Base-by-base conservation (phyloP, 805 yeast genomes). In the Ogataea neopini region DNA sequence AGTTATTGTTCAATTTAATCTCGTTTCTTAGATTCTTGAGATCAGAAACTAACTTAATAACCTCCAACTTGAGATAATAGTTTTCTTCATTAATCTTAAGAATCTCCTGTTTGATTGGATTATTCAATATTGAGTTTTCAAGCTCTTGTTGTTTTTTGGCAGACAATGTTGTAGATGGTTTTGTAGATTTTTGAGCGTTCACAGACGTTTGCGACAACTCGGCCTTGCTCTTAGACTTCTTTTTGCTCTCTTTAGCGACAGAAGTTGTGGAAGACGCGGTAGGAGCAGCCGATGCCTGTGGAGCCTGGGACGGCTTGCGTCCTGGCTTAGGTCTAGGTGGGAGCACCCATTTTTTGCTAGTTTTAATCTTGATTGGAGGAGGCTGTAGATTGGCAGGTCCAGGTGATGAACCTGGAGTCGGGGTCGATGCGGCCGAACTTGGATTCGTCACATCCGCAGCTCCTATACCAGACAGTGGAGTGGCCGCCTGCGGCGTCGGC, bases 321-420 rank as follows among this genome's bases (percentile, higher is more conserved):
- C 86, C 87, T 0, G 87, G 86, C 54, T 86, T 84, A 20, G 95
- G 94, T 54, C 94, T 73, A 9, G 95, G 95, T 2, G 95, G 96
- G 25, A 86, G 69, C 6, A 85, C 90, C 91, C 94, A 88, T 60
- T 81, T 83, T 60, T 84, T 84, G 43, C 90, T 84, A 1, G 92
- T 83, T 56, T 75, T 80, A 45, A 75, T 73, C 40, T 60, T 62
- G 34, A 63, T 60, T 2, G 60, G 54, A 2, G 55, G 48, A 32
- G 45, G 47, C n/a, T 38, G 36, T 3, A 32, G 19, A 25, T 29
- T 20, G 17, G 44, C 28, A 34, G 40, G 22, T 15, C 37, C 48
- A 7, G 52, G 49, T 19, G 55, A 50, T 11, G 49, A 37, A 19
- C 49, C 49, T 4, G 49, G 47, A 17, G 47, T 33, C 13, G 58